Evolutionary conservation across 352 stramenopile genomes (phyloP).

Genomic region (Phytophthora vignae): DNA sequence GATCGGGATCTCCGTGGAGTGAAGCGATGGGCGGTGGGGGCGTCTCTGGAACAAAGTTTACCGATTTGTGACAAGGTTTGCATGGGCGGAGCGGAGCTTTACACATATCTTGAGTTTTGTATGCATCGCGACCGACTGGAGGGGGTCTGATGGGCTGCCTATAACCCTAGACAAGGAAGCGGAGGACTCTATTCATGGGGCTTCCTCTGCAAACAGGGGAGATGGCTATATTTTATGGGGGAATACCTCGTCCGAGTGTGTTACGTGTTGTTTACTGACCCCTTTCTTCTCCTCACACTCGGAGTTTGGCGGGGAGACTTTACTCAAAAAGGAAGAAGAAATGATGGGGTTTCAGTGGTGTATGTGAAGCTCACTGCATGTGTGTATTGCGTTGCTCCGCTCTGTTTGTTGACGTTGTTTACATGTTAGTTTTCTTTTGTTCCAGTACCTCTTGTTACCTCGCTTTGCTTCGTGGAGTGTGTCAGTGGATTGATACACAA

Average conservation of each 20-base stretch:
- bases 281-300: constrained; percentile 75
- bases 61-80: constrained; percentile 21
- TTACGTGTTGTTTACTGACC: constrained; percentile 74
- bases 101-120: constrained; percentile 24
- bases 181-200: constrained; percentile 8
- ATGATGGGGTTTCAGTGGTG: constrained; percentile 73
- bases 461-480: constrained; percentile 24
- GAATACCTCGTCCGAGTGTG: constrained; percentile 30
- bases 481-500: constrained; percentile 19
- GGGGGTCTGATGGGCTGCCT: constrained; percentile 59
- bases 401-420: constrained; percentile 23
- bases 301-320: constrained; percentile 10
- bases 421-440: constrained; percentile 18
- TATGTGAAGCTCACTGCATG: constrained; percentile 12
- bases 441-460: constrained; percentile 27
- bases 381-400: constrained; percentile 22
- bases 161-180: constrained; percentile 70
- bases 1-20: neutral
- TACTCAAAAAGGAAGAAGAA: constrained; percentile 68
- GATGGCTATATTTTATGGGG: constrained; percentile 13
- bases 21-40: constrained; percentile 24
- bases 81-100: constrained; percentile 14
- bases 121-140: constrained; percentile 34
- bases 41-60: constrained; percentile 10
- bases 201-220: neutral